A percentile compares a stretch with the other conserved stretches of the same genome.
These are phyloP conservation scores for Phytophthora colocasiae DNA, from an alignment of 352 stramenopile species.

Conservation along the genomic window DNA sequence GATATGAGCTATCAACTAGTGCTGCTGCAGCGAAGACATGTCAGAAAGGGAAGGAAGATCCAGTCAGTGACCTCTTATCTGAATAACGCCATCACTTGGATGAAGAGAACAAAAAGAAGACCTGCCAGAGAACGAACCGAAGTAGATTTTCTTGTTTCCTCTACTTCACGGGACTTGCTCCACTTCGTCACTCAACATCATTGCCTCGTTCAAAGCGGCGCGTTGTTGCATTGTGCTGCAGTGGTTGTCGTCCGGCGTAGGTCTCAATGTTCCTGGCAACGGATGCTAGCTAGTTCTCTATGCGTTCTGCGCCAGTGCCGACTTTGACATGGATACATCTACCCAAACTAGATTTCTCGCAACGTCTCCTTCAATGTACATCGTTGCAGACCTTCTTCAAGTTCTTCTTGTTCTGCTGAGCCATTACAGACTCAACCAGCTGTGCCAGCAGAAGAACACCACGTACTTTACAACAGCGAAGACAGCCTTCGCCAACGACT, in stretches of 20 bases:
- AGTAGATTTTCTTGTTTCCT: neutral
- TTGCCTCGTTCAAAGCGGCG: neutral
- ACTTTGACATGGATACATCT: neutral
- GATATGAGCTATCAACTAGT: neutral
- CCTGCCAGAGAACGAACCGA: neutral
- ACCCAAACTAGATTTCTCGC: neutral
- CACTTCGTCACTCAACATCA: neutral
- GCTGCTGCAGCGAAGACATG: neutral
- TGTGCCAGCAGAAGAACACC: neutral
- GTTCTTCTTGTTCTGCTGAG: neutral
- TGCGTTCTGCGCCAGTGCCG: neutral
- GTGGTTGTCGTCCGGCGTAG: neutral
- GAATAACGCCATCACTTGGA: conserved; percentile 4
- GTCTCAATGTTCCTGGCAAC: neutral
- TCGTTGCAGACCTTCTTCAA: neutral
- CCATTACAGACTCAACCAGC: neutral
- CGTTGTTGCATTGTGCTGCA: neutral
- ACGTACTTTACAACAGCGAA: neutral
- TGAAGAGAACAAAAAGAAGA: neutral
- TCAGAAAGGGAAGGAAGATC: neutral
- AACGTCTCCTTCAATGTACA: neutral
- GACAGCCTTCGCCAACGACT: neutral
- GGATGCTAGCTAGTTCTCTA: neutral
- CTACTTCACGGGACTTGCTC: neutral
- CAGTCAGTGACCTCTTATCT: too few species aligned